Conservation (phyloP, 805 yeast genomes). For the Aciculoconidium aculeatum region DNA sequence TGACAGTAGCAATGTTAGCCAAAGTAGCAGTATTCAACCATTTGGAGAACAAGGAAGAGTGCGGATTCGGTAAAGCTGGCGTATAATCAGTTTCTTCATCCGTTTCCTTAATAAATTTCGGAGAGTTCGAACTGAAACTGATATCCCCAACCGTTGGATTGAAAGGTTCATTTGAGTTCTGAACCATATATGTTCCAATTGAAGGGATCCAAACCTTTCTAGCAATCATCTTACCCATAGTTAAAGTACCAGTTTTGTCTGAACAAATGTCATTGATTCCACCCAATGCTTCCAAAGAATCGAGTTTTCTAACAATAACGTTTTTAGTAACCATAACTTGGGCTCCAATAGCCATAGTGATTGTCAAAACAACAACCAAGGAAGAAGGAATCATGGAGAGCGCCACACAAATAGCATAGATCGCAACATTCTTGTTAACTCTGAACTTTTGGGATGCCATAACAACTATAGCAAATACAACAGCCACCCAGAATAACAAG, state of each 20-base stretch:
- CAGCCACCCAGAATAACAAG: slow-evolving; percentile 43
- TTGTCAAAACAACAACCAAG: slow-evolving; percentile 33
- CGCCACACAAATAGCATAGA: slow-evolving; percentile 37
- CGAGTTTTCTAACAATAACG: slow-evolving; percentile 33
- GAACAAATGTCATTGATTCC: slow-evolving; percentile 68
- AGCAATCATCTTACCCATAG: slow-evolving; percentile 35
- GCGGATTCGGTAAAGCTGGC: slow-evolving; percentile 18
- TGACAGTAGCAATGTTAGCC: slow-evolving; percentile 37
- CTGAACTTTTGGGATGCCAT: slow-evolving; percentile 31
- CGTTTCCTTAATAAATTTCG: slow-evolving; percentile 21
- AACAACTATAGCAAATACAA: slow-evolving; percentile 32
- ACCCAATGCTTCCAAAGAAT: slow-evolving; percentile 34
- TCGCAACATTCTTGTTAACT: slow-evolving; percentile 31
- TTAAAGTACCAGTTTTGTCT: slow-evolving; percentile 62
- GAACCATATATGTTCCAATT: slow-evolving; percentile 27
- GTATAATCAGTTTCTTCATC: slow-evolving; percentile 37
- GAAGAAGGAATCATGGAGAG: slow-evolving; percentile 37
- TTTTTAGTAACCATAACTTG: slow-evolving; percentile 31
- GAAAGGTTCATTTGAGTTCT: slow-evolving; percentile 28
- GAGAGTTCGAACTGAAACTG: slow-evolving; percentile 21
- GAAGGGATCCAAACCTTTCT: slow-evolving; percentile 31
- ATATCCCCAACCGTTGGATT: slow-evolving; percentile 39
- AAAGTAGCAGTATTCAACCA: slow-evolving; percentile 33
- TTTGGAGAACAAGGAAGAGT: slow-evolving; percentile 14
- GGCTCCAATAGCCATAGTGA: slow-evolving; percentile 38